Evolutionary conservation across 257 asterid genomes (phyloP), one percentile per base, ranked within the genome.

Genomic region (Ballota nigra): DNA sequence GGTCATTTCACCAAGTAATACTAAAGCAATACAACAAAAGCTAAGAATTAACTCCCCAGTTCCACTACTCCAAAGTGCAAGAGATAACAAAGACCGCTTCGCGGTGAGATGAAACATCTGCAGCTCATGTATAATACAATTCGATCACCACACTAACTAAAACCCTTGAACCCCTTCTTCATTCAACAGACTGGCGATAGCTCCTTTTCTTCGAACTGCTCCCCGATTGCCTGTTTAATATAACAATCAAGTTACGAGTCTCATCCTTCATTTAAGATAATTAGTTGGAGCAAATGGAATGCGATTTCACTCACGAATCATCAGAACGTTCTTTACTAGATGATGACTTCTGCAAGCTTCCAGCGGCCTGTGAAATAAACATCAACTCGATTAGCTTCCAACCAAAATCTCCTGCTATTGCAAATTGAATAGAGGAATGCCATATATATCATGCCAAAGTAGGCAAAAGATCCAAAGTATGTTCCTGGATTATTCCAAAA

Each of bases 161-260:
- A 57, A 31, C 59, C 69, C 76, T 20, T n/a, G 57, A 61, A 65
- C 63, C 49, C 40, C 38, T 82, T n/a, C 56, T 52, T 59, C 79
- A 75, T 62, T 81, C 80, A 7, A 76, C 81, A 2, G 83, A 81
- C 40, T 77, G 80, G 29, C 64, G 79, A 66, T 84, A 77, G n/a
- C 82, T 78, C 84, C 90, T 75, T 72, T 87, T 92, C 92, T 79
- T 88, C 18, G 91, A 85, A 75, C 89, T 85, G 84, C 86, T 73
- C 67, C 79, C 88, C 8, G 82, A 78, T 67, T 83, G 94, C 85
- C 98, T 89, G 86, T 76, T 67, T 72, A 38, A 45, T 45, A 23
- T 13, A 62, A 59, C 63, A 61, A 67, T 71, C 28, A 71, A 47
- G 55, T n/a, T 47, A 45, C 10, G 10, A 38, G 26, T 59, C 47